Percentiles rank a stretch among this genome's conserved stretches.
Conservation (phyloP, 805 yeast species). For the Starmera caribaea region DNA sequence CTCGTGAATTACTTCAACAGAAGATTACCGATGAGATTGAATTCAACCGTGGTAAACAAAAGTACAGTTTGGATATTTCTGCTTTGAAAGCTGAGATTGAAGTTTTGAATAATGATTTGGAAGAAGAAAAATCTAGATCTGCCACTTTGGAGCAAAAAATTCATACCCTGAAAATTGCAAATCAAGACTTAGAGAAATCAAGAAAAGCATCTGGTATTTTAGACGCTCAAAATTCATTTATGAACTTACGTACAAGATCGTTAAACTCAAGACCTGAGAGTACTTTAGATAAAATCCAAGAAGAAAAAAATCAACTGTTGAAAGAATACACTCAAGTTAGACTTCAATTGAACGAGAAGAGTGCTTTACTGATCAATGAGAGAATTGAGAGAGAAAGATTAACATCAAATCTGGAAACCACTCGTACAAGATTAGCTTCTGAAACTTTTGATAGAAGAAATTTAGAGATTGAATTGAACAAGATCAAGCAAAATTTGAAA, state of each 20-base stretch:
- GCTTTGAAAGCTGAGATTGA: constrained; percentile 24
- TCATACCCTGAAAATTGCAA: constrained; percentile 20
- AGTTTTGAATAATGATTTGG: constrained; percentile 10
- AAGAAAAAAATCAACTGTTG: constrained; percentile 17
- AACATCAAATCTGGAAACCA: constrained; percentile 45
- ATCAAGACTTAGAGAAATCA: constrained; percentile 20
- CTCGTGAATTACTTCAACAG: constrained; percentile 30
- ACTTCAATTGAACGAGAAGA: constrained; percentile 41
- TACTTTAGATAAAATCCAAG: constrained; percentile 14
- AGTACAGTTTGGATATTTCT: constrained; percentile 29
- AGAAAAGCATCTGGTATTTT: constrained; percentile 13
- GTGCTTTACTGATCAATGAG: constrained; percentile 39
- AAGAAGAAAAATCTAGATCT: constrained; percentile 21
- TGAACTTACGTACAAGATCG: constrained; percentile 11
- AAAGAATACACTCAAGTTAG: constrained; percentile 39
- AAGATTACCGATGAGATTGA: constrained; percentile 32
- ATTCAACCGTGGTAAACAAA: constrained; percentile 35
- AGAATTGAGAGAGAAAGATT: constrained; percentile 32
- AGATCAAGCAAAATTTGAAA: constrained; percentile 21
- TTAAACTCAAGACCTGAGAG: constrained; percentile 11
- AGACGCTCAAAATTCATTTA: constrained; percentile 15
- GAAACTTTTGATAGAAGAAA: constrained; percentile 50
- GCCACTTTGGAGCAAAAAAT: constrained; percentile 18
- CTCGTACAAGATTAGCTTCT: constrained; percentile 58
- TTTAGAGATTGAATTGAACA: constrained; percentile 31